phyloP scores from a whole-genome alignment of 352 stramenopile genomes.

The Plasmopara halstedii region DNA sequence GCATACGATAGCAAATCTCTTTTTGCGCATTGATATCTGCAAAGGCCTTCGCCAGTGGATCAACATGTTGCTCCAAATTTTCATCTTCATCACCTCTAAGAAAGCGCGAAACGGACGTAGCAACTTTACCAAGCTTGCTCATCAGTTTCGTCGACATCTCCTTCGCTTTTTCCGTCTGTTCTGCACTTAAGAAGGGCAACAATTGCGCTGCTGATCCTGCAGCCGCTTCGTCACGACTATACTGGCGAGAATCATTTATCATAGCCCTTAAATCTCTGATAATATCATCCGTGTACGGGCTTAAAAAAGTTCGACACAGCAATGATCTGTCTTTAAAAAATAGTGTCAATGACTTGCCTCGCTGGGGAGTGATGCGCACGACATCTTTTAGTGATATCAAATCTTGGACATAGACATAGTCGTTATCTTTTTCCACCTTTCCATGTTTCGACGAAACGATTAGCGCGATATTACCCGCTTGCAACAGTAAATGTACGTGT shows the following conservation, averaged over 20 bases:
- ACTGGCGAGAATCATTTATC: conserved; percentile 39
- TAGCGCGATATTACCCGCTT: conserved; percentile 59
- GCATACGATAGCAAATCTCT: conserved; percentile 57
- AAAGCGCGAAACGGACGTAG: conserved; percentile 52
- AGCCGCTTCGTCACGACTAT: conserved; percentile 24
- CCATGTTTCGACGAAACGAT: conserved; percentile 23
- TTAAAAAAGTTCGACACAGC: conserved; percentile 66
- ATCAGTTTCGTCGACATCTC: conserved; percentile 81
- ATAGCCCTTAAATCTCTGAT: conserved; percentile 56
- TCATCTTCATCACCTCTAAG: conserved; percentile 60
- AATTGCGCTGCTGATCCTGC: conserved; percentile 33
- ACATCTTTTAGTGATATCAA: conserved; percentile 61
- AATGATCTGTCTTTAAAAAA: conserved; percentile 66
- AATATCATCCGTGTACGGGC: conserved; percentile 61
- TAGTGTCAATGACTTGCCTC: conserved; percentile 67
- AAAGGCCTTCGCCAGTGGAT: conserved; percentile 37
- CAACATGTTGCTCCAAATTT: conserved; percentile 18
- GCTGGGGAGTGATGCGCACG: conserved; percentile 65
- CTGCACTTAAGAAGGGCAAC: conserved; percentile 54
- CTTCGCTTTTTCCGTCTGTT: conserved; percentile 72
- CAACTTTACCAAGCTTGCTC: conserved; percentile 56
- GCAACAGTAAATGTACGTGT: conserved; percentile 54
- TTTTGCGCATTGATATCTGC: conserved; percentile 49
- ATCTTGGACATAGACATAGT: conserved; percentile 54
- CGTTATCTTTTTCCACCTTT: conserved; percentile 15